Evolutionary conservation across 768 basidiomycete species (phyloP), one percentile per base, ranked within the genome.

Genomic region (Thelephora aurantiotincta): DNA sequence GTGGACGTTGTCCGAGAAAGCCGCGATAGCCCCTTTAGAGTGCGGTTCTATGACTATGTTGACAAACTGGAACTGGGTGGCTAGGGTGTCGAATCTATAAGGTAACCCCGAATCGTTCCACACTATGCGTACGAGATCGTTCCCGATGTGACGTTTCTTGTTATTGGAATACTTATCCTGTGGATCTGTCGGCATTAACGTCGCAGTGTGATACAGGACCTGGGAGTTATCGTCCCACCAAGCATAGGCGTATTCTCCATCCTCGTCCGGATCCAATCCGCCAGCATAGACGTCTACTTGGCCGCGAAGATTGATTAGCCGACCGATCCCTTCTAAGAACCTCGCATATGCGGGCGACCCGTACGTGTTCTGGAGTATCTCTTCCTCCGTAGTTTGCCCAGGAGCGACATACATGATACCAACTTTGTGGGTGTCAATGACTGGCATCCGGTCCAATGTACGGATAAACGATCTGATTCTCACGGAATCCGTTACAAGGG

Each of bases 181-280:
- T 6, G 65, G 53, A 42, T 69, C 70, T 47, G 80, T 84, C 3
- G 96, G 96, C 94, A 98, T 98, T 70, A 99, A 81, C 2, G 96
- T 98, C 7, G 94, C 87, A 2, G 91, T 84, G 63, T 98, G 96
- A 61, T 87, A 99, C 47, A 97, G 73, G 51, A 96, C 78, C 60
- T 98, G 93, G 3, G 85, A 80, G 44, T 97, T 92, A 57, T 97
- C 92, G 61, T 98, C 92, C 89, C 93, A 96, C 93, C 94, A 99
- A 0, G 93, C 91, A 59, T 98, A 98, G 0, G 94, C 89, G 58
- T 93, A 96, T 63, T 92, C 86, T 12, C 96, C 96, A 57, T 99
- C 92, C 56, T 85, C 78, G 51, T 91, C 87, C 6, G 89, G 79
- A 58, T 91, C 83, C 20, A 98, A 72, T 3, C 91, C 89, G 6